These are phyloP conservation scores for Phalaenopsis aphrodite DNA, from an alignment of 106 monocot species.

Conservation along the genomic window DNA sequence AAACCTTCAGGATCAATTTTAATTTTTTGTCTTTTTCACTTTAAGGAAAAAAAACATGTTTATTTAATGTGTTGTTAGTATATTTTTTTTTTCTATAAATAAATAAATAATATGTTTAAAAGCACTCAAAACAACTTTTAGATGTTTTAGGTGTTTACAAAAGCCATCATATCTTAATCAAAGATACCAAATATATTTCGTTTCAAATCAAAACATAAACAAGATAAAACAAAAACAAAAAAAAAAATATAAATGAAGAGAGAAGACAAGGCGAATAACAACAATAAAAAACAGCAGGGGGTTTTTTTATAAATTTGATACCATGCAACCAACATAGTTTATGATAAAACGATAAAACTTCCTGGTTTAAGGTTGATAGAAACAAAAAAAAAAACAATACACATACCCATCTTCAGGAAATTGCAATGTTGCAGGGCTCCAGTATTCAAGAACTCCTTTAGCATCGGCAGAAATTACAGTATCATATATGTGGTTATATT, in stretches of 20 bases:
- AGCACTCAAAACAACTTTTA: too few relatives aligned
- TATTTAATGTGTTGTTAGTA: too few relatives aligned
- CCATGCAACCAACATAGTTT: not conserved
- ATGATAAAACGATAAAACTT: not conserved
- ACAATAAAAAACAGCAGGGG: not conserved
- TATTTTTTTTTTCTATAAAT: too few relatives aligned
- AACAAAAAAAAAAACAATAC: not conserved
- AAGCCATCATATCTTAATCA: too few relatives aligned
- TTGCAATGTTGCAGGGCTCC: constrained; percentile 72
- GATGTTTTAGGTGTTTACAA: too few relatives aligned
- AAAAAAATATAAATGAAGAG: not conserved
- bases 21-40: too few relatives aligned
- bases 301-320: not conserved
- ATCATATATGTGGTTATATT: constrained; percentile 73
- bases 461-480: constrained; percentile 78
- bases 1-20: too few relatives aligned
- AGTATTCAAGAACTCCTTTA: constrained; percentile 88
- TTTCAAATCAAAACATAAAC: too few relatives aligned
- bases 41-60: too few relatives aligned
- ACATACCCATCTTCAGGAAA: constrained; percentile 76
- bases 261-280: not conserved
- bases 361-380: not conserved
- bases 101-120: too few relatives aligned
- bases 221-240: not conserved
- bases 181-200: too few relatives aligned